A percentile compares a stretch with the other conserved stretches of the same genome.
These are phyloP conservation scores for Sugiyamaella americana DNA, from an alignment of 805 yeast species.

Conservation along the genomic window DNA sequence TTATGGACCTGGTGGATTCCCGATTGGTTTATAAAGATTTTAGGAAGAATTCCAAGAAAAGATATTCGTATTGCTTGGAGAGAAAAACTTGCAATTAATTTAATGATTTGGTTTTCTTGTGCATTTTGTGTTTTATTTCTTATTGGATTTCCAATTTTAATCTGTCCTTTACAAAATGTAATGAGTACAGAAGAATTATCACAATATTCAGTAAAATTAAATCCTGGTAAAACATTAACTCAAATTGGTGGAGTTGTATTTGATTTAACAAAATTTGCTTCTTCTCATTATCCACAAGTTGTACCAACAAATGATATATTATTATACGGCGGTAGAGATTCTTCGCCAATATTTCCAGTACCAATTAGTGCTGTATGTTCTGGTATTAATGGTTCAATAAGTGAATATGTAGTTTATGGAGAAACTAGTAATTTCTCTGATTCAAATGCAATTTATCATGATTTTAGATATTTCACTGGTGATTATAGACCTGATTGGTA, in stretches of 20 bases:
- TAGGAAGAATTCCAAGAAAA: constrained; percentile 31
- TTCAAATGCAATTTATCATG: constrained; percentile 36
- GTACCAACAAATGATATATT: constrained; percentile 32
- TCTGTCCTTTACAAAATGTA: constrained; percentile 38
- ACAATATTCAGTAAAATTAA: constrained; percentile 25
- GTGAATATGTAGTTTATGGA: constrained; percentile 27
- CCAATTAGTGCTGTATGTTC: constrained; percentile 37
- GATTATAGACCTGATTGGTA: constrained; percentile 42
- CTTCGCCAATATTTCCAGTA: constrained; percentile 34
- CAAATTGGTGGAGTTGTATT: constrained; percentile 37
- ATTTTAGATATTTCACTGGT: constrained; percentile 34
- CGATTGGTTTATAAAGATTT: constrained; percentile 27
- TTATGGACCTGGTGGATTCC: constrained; percentile 38
- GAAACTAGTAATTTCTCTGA: constrained; percentile 33
- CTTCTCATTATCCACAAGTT: constrained; percentile 35
- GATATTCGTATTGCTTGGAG: constrained; percentile 39
- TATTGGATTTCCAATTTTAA: constrained; percentile 36
- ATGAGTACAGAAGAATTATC: constrained; percentile 30
- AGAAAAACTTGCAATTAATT: constrained; percentile 38
- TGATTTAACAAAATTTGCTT: constrained; percentile 35
- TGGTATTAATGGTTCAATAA: constrained; percentile 29
- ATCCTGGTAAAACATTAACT: constrained; percentile 31
- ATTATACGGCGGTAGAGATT: constrained; percentile 35
- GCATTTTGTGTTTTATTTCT: constrained; percentile 28
- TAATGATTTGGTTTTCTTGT: constrained; percentile 38